Conservation (phyloP, 1,284 basidiomycete genomes). For the Ustilago lituana region DNA sequence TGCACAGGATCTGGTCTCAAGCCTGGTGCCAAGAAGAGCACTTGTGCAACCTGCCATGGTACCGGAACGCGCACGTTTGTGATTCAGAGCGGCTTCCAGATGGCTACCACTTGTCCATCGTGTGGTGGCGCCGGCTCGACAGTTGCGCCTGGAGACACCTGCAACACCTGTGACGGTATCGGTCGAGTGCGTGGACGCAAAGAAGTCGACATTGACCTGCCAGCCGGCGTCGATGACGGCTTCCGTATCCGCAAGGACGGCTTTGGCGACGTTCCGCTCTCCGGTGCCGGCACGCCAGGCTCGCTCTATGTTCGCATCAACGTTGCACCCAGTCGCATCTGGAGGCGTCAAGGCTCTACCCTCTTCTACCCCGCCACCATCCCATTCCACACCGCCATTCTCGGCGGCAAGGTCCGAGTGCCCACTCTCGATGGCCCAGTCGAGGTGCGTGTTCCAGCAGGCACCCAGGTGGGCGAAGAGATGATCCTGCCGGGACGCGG, state of each 20-base stretch:
- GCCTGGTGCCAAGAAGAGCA: constrained; percentile 81
- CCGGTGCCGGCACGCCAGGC: constrained; percentile 75
- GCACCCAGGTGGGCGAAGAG: constrained; percentile 96
- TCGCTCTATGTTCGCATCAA: constrained; percentile 89
- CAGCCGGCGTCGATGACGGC: constrained; percentile 89
- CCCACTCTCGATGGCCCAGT: constrained; percentile 96
- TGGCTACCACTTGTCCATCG: constrained; percentile 88
- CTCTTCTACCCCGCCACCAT: constrained; percentile 90
- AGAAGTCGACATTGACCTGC: constrained; percentile 81
- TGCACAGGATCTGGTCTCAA: constrained; percentile 90
- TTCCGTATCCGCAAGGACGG: constrained; percentile 88
- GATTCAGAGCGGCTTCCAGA: constrained; percentile 93
- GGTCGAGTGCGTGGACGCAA: constrained; percentile 86
- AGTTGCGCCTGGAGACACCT: constrained; percentile 82
- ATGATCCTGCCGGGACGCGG: constrained; percentile 92
- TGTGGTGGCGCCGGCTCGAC: constrained; percentile 86
- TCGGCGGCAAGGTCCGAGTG: constrained; percentile 90
- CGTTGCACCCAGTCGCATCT: constrained; percentile 83
- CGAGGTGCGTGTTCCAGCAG: constrained; percentile 89
- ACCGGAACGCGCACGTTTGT: constrained; percentile 89
- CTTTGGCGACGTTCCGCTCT: constrained; percentile 84
- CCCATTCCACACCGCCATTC: constrained; percentile 87
- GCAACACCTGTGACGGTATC: constrained; percentile 82
- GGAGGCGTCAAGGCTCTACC: constrained; percentile 90
- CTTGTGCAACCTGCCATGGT: constrained; percentile 84